Percentiles rank a stretch among this genome's conserved stretches.
phyloP scores from a whole-genome alignment of 106 monocot genomes.

The Chionographis japonica region DNA sequence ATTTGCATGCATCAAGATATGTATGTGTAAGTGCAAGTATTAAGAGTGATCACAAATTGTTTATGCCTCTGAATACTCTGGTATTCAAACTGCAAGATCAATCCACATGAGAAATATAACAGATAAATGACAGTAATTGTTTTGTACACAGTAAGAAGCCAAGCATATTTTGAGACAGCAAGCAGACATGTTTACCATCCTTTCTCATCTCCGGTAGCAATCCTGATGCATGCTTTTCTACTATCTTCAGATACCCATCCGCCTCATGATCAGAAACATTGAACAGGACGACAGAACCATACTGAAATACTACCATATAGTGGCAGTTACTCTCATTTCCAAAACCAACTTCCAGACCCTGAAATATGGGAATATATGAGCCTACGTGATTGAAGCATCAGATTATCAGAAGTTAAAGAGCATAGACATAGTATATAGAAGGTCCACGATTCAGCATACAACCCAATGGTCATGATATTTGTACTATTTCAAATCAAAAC shows the following conservation, averaged over 20 bases:
- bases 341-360: conserved; percentile 62
- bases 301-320: conserved; percentile 97
- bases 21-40: too few relatives aligned
- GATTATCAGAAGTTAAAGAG: neutral
- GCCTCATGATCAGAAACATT: conserved; percentile 93
- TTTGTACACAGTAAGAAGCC: too few relatives aligned
- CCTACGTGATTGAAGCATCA: neutral
- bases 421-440: neutral
- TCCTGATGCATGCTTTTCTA: conserved; percentile 81
- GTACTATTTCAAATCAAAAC: too few relatives aligned
- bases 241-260: conserved; percentile 91
- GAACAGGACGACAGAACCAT: conserved; percentile 92
- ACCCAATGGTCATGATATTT: too few relatives aligned
- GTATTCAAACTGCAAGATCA: too few relatives aligned
- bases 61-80: too few relatives aligned
- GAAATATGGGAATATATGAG: neutral
- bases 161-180: neutral
- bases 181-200: conserved; percentile 45
- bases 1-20: too few relatives aligned
- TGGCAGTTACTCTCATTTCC: conserved; percentile 70
- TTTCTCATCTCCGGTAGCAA: conserved; percentile 81
- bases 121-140: too few relatives aligned
- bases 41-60: too few relatives aligned
- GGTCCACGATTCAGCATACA: too few relatives aligned
- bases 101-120: too few relatives aligned